phyloP scores from a whole-genome alignment of 169 alveolate species.

The Gregarina niphandrodes region DNA sequence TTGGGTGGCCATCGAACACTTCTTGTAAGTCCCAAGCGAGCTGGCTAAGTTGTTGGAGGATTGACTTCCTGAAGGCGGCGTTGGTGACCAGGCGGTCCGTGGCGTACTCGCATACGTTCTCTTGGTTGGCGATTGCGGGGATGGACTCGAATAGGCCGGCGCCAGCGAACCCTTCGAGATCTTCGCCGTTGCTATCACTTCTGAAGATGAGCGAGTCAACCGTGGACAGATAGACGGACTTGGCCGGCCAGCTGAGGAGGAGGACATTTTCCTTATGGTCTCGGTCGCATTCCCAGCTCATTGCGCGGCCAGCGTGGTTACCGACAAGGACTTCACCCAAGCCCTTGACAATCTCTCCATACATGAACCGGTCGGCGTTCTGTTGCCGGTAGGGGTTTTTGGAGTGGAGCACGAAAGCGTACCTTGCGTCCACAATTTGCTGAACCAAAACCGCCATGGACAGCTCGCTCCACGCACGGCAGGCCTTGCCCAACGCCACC shows the following conservation, averaged over 20 bases:
- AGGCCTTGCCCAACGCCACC: conserved; percentile 15
- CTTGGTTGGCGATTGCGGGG: conserved; percentile 25
- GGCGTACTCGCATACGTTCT: conserved; percentile 17
- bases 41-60: conserved; percentile 15
- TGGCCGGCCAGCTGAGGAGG: background rate
- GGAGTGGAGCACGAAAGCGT: conserved; percentile 65
- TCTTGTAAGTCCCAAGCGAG: conserved; percentile 32
- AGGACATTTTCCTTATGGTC: conserved; percentile 5
- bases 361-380: conserved; percentile 39
- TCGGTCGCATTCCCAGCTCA: conserved; percentile 46
- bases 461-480: background rate
- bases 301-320: conserved; percentile 49
- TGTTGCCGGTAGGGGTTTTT: conserved; percentile 47
- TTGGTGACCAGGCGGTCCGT: conserved; percentile 22
- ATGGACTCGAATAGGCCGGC: conserved; percentile 69
- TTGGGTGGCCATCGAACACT: conserved; percentile 22
- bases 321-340: conserved; percentile 54
- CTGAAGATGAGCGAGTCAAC: conserved; percentile 32
- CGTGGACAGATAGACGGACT: background rate
- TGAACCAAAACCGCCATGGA: conserved; percentile 42
- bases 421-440: conserved; percentile 56
- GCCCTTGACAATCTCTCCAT: conserved; percentile 59
- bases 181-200: conserved; percentile 65
- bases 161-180: conserved; percentile 69
- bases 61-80: conserved; percentile 19